Evolutionary conservation across 306 rosid species (phyloP).

Genomic region (Vigna mungo): DNA sequence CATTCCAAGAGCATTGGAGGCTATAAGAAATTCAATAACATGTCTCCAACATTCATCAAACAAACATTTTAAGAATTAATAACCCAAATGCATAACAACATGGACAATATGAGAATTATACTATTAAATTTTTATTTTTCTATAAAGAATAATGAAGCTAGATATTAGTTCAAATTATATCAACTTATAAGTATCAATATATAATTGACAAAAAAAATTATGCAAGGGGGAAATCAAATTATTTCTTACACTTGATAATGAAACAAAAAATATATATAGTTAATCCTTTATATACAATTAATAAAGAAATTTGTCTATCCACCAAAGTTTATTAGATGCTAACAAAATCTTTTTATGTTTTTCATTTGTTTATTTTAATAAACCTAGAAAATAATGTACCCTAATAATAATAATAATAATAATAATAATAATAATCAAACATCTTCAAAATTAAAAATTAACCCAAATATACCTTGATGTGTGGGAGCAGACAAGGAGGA

Average conservation of each 20-base stretch:
- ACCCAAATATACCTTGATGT: no score
- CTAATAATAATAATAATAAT: no score
- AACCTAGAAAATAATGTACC: not conserved
- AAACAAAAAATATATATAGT: not conserved
- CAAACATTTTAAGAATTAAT: not conserved
- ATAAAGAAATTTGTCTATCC: no score
- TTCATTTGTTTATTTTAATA: no score
- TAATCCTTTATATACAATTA: no score
- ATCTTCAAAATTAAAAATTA: no score
- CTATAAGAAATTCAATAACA: no score
- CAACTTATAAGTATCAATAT: not conserved
- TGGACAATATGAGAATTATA: not conserved
- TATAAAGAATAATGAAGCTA: slow-evolving; percentile 7
- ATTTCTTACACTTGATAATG: not conserved
- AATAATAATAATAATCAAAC: no score
- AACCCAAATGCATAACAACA: not conserved
- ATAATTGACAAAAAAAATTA: not conserved
- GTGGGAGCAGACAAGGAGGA: no score
- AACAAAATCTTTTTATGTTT: no score
- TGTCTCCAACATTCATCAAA: no score
- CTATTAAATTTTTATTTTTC: slow-evolving; percentile 16
- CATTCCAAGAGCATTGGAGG: slow-evolving; percentile 59
- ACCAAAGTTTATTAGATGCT: not conserved
- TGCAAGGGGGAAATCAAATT: not conserved
- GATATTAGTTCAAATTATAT: not conserved